Evolutionary conservation across 306 rosid species (phyloP).

Genomic region (Citrullus colocynthis): DNA sequence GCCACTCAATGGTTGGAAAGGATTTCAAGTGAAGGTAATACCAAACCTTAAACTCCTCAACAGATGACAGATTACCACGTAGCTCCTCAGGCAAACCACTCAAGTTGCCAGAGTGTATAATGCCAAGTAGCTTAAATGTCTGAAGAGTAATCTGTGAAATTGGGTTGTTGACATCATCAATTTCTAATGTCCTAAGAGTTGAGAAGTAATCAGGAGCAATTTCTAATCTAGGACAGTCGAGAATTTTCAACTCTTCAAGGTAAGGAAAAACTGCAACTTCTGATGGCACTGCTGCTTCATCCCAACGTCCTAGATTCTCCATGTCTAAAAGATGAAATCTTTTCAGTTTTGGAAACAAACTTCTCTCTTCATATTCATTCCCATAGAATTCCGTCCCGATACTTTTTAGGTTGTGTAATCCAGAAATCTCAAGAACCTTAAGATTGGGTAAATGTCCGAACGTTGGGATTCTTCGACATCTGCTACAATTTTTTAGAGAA

Average conservation of each 20-base stretch:
- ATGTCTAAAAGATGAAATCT: slow-evolving; percentile 3
- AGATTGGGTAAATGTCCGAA: neutral
- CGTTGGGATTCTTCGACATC: neutral
- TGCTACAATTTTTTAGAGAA: neutral
- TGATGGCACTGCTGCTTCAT: neutral
- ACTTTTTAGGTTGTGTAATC: neutral
- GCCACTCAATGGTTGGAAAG: slow-evolving; percentile 3
- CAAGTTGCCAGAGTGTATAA: slow-evolving; percentile 1
- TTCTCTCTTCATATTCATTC: neutral
- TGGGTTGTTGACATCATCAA: neutral
- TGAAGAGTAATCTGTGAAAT: neutral
- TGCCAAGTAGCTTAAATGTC: slow-evolving; percentile 3
- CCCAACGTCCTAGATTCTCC: slow-evolving; percentile 3
- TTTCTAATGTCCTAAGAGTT: neutral
- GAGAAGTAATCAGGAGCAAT: slow-evolving; percentile 7
- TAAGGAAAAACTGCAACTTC: slow-evolving; percentile 3
- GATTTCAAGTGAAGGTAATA: slow-evolving; percentile 1
- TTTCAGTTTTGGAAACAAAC: neutral
- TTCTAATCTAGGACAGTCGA: slow-evolving; percentile 1
- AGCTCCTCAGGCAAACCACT: slow-evolving; percentile 7
- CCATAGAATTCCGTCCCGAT: slow-evolving; percentile 6
- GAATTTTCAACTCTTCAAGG: slow-evolving; percentile 3
- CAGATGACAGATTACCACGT: slow-evolving; percentile 1
- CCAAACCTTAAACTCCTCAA: slow-evolving; percentile 8
- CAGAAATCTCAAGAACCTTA: slow-evolving; percentile 5